These are phyloP conservation scores for Saksenaea vasiformis DNA, from an alignment of 371 early-diverging fungal genomes.

Conservation along the genomic window DNA sequence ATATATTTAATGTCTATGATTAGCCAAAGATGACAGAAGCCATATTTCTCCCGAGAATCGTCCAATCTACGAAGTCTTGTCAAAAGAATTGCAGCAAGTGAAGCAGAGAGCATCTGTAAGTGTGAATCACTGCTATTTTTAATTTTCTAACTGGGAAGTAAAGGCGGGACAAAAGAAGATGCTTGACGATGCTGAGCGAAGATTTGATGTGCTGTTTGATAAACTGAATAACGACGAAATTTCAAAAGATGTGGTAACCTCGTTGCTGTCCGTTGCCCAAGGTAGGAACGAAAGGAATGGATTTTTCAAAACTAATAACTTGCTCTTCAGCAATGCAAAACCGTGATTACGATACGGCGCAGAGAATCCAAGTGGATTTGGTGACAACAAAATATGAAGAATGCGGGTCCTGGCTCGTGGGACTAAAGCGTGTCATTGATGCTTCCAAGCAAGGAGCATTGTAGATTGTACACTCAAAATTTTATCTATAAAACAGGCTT, in stretches of 20 bases:
- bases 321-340: conserved; percentile 12
- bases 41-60: conserved; percentile 76
- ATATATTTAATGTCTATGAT: background rate
- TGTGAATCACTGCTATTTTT: background rate
- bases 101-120: conserved; percentile 58
- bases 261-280: conserved; percentile 59
- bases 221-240: conserved; percentile 74
- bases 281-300: conserved; percentile 29
- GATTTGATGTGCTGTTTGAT: conserved; percentile 72
- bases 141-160: background rate
- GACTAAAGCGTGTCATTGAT: conserved; percentile 25
- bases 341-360: conserved; percentile 16
- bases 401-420: conserved; percentile 24
- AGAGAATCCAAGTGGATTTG: conserved; percentile 16
- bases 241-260: conserved; percentile 50
- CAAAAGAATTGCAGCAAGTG: conserved; percentile 46
- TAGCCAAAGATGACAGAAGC: conserved; percentile 75
- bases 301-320: background rate
- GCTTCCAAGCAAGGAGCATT: conserved; percentile 8
- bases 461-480: background rate
- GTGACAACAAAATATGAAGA: conserved; percentile 25
- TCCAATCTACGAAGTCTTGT: conserved; percentile 54
- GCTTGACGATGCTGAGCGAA: conserved; percentile 76
- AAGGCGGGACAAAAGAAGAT: conserved; percentile 71
- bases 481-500: background rate